A percentile compares a stretch with the other conserved stretches of the same genome.
These are phyloP conservation scores for Wilhelminamyces savonicus DNA, from an alignment of 805 yeast genomes.

Conservation along the genomic window DNA sequence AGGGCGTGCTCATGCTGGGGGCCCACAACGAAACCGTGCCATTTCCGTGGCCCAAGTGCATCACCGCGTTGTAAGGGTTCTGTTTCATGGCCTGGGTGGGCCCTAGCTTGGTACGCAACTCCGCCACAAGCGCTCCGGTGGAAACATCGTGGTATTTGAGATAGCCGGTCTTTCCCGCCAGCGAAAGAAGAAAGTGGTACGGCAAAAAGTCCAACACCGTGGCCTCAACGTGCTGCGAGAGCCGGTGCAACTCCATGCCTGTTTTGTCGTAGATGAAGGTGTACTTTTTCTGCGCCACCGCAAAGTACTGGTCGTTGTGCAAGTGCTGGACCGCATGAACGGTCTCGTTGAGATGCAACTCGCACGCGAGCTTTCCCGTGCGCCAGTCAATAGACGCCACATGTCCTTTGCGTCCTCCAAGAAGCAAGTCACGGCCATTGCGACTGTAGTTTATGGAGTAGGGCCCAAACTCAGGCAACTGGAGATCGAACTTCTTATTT, in stretches of 20 bases:
- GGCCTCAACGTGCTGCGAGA: conserved; percentile 84
- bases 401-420: conserved; percentile 92
- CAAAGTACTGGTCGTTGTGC: conserved; percentile 90
- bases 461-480: conserved; percentile 78
- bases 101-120: conserved; percentile 80
- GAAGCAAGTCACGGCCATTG: conserved; percentile 78
- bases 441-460: conserved; percentile 75
- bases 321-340: conserved; percentile 84
- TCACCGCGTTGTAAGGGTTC: conserved; percentile 93
- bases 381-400: conserved; percentile 96
- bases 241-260: conserved; percentile 87
- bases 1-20: conserved; percentile 78
- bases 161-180: conserved; percentile 87
- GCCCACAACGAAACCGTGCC: conserved; percentile 94
- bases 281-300: conserved; percentile 94
- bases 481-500: conserved; percentile 67
- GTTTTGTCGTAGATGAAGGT: conserved; percentile 86
- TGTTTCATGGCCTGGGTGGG: conserved; percentile 85
- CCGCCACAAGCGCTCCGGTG: conserved; percentile 82
- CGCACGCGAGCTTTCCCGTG: conserved; percentile 74
- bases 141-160: conserved; percentile 92
- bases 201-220: conserved; percentile 84
- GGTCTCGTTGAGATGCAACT: conserved; percentile 80
- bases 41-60: conserved; percentile 88
- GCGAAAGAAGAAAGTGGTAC: conserved; percentile 79